A percentile compares a stretch with the other conserved stretches of the same genome.
These are phyloP conservation scores for Fraxinus sp. DNA, from an alignment of 305 asterid species.

Conservation along the genomic window DNA sequence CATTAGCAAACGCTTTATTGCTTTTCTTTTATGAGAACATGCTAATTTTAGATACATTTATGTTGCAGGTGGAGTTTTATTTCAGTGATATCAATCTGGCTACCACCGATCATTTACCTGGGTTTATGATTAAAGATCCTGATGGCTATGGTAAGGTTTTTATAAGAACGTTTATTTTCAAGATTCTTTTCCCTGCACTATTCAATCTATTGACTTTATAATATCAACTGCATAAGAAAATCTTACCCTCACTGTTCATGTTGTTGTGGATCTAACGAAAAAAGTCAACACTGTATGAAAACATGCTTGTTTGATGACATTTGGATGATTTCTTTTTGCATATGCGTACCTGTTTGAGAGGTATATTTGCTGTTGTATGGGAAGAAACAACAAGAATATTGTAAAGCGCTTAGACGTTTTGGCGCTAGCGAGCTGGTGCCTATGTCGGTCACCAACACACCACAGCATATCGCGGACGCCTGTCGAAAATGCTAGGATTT, in stretches of 20 bases:
- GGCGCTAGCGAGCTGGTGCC: background rate
- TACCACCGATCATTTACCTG: slow-evolving; percentile 74
- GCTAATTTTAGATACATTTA: slow-evolving; percentile 12
- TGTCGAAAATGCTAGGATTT: background rate
- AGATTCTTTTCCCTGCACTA: background rate
- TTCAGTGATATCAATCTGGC: slow-evolving; percentile 92
- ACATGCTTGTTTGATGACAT: background rate
- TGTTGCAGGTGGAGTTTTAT: slow-evolving; percentile 78
- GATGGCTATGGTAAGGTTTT: slow-evolving; percentile 70
- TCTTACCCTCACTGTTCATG: background rate
- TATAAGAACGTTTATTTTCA: slow-evolving; percentile 11
- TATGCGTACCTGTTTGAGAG: background rate
- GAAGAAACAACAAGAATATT: slow-evolving; percentile 14
- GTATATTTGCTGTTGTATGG: slow-evolving; percentile 1
- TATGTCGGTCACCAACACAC: background rate
- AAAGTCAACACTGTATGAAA: background rate
- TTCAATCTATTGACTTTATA: background rate
- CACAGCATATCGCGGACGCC: background rate
- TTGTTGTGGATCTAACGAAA: slow-evolving; percentile 11
- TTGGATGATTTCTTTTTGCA: background rate
- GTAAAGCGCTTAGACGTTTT: background rate
- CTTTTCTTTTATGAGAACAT: background rate
- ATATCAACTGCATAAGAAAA: background rate
- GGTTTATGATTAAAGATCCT: slow-evolving; percentile 72
- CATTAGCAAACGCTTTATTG: background rate